Evolutionary conservation across 345 rosid genomes (phyloP), one percentile per base, ranked within the genome.

Genomic region (Moricandia arvensis): DNA sequence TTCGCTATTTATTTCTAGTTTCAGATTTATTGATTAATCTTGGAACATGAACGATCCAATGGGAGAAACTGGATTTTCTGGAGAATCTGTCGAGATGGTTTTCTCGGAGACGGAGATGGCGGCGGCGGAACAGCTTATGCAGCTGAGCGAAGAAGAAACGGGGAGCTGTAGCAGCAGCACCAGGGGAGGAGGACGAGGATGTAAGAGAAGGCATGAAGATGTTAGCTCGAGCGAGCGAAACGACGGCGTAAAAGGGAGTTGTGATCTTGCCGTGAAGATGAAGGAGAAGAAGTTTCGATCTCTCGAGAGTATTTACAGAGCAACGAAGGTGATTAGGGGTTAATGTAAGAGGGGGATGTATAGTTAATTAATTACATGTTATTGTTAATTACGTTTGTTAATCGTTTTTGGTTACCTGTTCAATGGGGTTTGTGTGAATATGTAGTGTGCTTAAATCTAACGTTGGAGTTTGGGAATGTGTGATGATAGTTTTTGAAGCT

Each of bases 61-160:
- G 77, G 77, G 63, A 0, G 72, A 71, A 63, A 71, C 72, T 11
- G 45, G 68, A 18, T 77, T 78, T 49, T 78, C 63, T 26, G 54
- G 58, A 45, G 59, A 49, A 66, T 66, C 76, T 16, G 43, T 26
- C 4, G 74, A 61, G 64, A 73, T 38, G 5, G 60, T 21, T 9
- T 73, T 72, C 37, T 78, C 81, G 3, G 78, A 67, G 69, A 78
- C 69, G 53, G 81, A 79, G 78, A 73, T 79, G 60, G 74, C 68
- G 27, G 81, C 81, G 66, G 81, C 81, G 16, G 81, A 79, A n/a
- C 78, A 67, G 70, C 78, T 79, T 59, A 66, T 79, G 78, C 81
- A 79, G 71, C 63, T 79, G 10, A 79, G 81, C 60, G 81, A 79
- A 26, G 81, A 79, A 54, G 81, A 79, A 12, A 79, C 78, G 27